Percentiles rank a stretch among this genome's conserved stretches.
These are phyloP conservation scores for Epichloe baconii DNA, from an alignment of 2,329 filamentous ascomycete species.

Conservation along the genomic window DNA sequence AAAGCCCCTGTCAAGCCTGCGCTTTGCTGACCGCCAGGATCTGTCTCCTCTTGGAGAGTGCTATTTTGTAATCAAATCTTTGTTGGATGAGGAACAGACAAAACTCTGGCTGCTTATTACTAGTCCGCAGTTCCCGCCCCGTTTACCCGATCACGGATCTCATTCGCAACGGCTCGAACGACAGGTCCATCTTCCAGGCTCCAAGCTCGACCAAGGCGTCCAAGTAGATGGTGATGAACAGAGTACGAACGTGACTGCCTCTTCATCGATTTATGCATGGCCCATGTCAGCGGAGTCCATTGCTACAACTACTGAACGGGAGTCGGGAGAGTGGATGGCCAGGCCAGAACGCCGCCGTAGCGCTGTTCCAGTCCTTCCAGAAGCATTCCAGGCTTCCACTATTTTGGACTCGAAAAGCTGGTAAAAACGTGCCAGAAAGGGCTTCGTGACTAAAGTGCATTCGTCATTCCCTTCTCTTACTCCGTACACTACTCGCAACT, in stretches of 20 bases:
- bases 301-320: neutral
- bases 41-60: too few species aligned
- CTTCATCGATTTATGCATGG: neutral
- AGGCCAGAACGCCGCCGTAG: neutral
- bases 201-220: neutral
- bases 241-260: neutral
- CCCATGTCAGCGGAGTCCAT: neutral
- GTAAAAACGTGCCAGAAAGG: too few species aligned
- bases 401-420: neutral
- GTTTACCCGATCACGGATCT: too few species aligned
- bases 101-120: too few species aligned
- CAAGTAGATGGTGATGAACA: neutral
- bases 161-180: too few species aligned
- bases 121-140: too few species aligned
- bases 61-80: neutral
- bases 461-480: too few species aligned
- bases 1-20: too few species aligned
- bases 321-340: neutral
- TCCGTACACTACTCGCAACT: too few species aligned
- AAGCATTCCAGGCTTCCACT: constrained; percentile 2
- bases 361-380: constrained; percentile 1
- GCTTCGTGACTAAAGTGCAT: too few species aligned
- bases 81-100: too few species aligned
- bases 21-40: neutral
- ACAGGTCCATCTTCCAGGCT: too few species aligned